A percentile compares a stretch with the other conserved stretches of the same genome.
Conservation (phyloP, 2,329 filamentous ascomycete genomes). For the Aureobasidium leucospermi region DNA sequence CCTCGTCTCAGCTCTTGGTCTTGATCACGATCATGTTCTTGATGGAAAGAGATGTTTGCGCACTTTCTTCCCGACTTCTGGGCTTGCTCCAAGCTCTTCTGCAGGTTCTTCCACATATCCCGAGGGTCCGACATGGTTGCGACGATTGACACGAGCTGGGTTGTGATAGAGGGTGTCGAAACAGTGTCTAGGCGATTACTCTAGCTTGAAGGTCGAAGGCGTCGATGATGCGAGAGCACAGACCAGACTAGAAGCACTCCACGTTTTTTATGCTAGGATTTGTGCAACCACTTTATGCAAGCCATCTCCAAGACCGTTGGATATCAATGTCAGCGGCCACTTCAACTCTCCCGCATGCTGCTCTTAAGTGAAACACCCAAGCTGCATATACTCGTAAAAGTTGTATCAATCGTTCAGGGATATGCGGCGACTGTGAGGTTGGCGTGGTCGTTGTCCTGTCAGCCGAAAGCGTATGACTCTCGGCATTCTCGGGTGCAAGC, state of each 20-base stretch:
- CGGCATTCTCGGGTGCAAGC: conserved; percentile 1
- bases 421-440: not conserved
- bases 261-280: not conserved
- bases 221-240: conserved; percentile 2
- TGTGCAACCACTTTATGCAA: conserved; percentile 3
- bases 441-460: conserved; percentile 5
- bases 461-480: not conserved
- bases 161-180: not conserved
- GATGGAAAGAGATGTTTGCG: conserved; percentile 13
- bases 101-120: conserved; percentile 60
- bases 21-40: conserved; percentile 16
- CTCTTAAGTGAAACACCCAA: not conserved
- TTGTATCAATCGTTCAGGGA: not conserved
- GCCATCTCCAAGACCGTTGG: not conserved
- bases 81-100: conserved; percentile 48
- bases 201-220: conserved; percentile 7
- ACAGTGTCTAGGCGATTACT: not conserved
- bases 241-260: not conserved
- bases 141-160: conserved; percentile 5
- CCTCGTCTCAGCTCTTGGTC: conserved; percentile 5
- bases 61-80: conserved; percentile 42
- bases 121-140: conserved; percentile 46
- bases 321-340: not conserved
- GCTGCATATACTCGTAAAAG: not conserved
- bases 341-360: not conserved